A percentile compares a stretch with the other conserved stretches of the same genome.
Conservation (phyloP, 495 filamentous ascomycete species). For the Hypoxylon subgilvum region DNA sequence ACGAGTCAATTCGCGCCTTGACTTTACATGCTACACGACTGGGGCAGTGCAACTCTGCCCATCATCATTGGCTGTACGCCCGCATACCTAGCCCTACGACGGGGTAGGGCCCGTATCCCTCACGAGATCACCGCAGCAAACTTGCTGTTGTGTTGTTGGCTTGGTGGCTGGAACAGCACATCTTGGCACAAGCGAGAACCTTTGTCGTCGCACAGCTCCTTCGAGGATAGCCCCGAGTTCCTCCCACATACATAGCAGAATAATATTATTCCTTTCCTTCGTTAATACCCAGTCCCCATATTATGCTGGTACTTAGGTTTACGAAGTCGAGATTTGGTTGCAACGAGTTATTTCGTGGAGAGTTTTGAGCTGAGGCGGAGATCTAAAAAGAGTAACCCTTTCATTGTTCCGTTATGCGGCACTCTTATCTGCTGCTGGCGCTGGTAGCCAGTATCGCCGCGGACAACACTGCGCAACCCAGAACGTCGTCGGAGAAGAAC, state of each 20-base stretch:
- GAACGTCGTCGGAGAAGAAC: not conserved
- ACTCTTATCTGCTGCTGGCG: conserved; percentile 17
- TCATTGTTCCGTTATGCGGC: conserved; percentile 18
- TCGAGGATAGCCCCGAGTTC: not conserved
- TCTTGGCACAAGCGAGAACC: conserved; percentile 23
- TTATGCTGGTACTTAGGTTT: not conserved
- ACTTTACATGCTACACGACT: conserved; percentile 10
- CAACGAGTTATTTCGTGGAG: not conserved
- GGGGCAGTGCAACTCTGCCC: conserved; percentile 29
- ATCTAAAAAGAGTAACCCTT: not conserved
- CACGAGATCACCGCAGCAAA: conserved; percentile 8
- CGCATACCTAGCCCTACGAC: conserved; percentile 8
- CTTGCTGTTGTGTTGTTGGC: conserved; percentile 3
- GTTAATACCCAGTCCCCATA: not conserved
- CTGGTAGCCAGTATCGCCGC: conserved; percentile 21
- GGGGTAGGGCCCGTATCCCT: conserved; percentile 2
- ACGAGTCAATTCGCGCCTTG: conserved; percentile 9
- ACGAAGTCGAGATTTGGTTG: conserved; percentile 1
- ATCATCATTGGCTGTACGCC: conserved; percentile 24
- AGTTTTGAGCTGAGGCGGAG: conserved; percentile 1
- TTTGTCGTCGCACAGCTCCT: conserved; percentile 15
- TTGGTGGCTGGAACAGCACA: conserved; percentile 30
- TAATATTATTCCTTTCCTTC: not conserved
- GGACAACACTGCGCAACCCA: not conserved
- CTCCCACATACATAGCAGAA: not conserved